A percentile compares a stretch with the other conserved stretches of the same genome.
Evolutionary conservation across 352 stramenopile genomes (phyloP).

Genomic region (Globisporangium paddicum): DNA sequence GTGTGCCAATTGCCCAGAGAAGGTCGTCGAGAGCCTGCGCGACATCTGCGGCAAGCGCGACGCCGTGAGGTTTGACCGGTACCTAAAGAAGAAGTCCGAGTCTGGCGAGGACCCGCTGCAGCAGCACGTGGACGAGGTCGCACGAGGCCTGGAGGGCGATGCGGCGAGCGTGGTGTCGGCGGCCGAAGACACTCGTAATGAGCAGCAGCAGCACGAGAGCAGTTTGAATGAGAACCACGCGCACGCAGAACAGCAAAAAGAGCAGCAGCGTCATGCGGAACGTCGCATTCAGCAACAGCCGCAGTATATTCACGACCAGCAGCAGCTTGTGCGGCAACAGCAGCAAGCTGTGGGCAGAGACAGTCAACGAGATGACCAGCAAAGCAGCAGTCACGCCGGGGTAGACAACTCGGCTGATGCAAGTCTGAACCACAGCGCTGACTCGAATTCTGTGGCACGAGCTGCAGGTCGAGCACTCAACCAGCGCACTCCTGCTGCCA

Average conservation of each 20-base stretch:
- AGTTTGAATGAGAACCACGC: neutral
- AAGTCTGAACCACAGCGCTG: neutral
- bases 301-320: neutral
- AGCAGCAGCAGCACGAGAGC: neutral
- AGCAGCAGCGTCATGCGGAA: neutral
- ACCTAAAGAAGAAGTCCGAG: conserved; percentile 25
- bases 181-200: neutral
- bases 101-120: conserved; percentile 12
- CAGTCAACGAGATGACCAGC: neutral
- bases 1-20: conserved; percentile 61
- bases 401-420: neutral
- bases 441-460: neutral
- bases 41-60: conserved; percentile 51
- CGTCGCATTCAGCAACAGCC: neutral
- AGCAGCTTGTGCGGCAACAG: neutral
- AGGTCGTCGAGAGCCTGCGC: conserved; percentile 57
- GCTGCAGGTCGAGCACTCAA: neutral
- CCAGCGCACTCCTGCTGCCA: neutral
- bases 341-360: neutral
- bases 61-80: conserved; percentile 30
- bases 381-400: neutral
- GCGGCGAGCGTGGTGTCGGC: too few species aligned
- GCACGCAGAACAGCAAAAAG: neutral
- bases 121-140: conserved; percentile 6
- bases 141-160: neutral